Evolutionary conservation across 495 filamentous ascomycete species (phyloP), one percentile per base, ranked within the genome.

Genomic region (Aspergillus incahuasiensis): DNA sequence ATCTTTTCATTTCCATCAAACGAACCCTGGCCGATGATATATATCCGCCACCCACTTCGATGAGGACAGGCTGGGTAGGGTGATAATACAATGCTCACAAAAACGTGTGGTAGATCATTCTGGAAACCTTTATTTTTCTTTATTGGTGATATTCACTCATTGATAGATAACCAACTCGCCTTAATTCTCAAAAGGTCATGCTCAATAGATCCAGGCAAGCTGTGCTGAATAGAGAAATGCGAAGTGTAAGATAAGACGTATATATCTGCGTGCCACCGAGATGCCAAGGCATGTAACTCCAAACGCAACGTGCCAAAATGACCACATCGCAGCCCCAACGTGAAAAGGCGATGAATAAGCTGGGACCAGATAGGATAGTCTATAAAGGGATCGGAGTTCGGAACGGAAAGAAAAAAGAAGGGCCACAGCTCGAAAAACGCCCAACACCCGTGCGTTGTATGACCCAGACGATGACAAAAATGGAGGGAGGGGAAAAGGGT

Each of bases 341-440:
- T 30, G 28, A 30, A n/a, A n/a, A n/a, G n/a, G n/a, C n/a, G n/a
- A n/a, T n/a, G n/a, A 28, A 8, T 28, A 8, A 28, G 25, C 25
- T 28, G 25, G n/a, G n/a, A n/a, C 28, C 28, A 20, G 42, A 9
- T 44, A 42, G 20, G 13, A 41, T 35, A 4, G 38, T 40, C 38
- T 40, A 40, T 40, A 8, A 16, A 40, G 15, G 2, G 48, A 51
- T 25, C 39, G 22, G 34, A 44, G 39, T 11, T 32, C 47, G 42
- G 32, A 15, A 21, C 25, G 22, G 24, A 15, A 6, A 28, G 28
- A n/a, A 45, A 53, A 46, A 44, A 38, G 21, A 21, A 21, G 25
- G 25, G 20, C 18, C 30, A 60, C 50, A 57, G 38, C 48, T 51
- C 62, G 54, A 61, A 28, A 51, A 57, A 58, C 38, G 65, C 63